Percentiles rank a stretch among this genome's conserved stretches.
Conservation (phyloP, 2,329 filamentous ascomycete genomes). For the Pochonia chlamydosporia region DNA sequence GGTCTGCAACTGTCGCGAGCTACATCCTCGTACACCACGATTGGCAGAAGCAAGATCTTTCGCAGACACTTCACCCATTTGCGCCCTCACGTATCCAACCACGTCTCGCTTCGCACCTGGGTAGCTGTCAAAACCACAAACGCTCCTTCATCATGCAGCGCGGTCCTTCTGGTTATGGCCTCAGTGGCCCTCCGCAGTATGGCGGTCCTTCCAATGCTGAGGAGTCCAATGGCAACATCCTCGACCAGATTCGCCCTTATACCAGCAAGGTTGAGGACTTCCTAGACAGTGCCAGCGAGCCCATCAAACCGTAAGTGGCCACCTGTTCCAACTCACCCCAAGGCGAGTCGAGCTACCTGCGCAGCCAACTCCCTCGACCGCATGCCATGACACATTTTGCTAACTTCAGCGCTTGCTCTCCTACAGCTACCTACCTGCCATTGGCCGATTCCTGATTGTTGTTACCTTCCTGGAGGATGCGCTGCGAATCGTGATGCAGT, state of each 20-base stretch:
- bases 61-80: constrained; percentile 4
- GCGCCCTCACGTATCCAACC: not conserved
- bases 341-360: too few relatives aligned
- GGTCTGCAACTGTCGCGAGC: not conserved
- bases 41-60: not conserved
- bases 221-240: constrained; percentile 53
- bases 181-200: constrained; percentile 65
- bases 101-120: too few relatives aligned
- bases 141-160: constrained; percentile 36
- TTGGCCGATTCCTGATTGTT: constrained; percentile 95
- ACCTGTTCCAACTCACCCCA: not conserved
- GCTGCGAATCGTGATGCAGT: constrained; percentile 93
- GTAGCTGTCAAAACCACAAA: not conserved
- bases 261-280: constrained; percentile 98
- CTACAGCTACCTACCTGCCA: constrained; percentile 82
- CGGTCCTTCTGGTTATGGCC: constrained; percentile 75
- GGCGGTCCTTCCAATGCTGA: constrained; percentile 45
- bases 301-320: constrained; percentile 74
- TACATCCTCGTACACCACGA: not conserved
- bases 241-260: constrained; percentile 87
- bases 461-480: constrained; percentile 98
- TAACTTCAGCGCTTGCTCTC: constrained; percentile 11
- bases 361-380: not conserved
- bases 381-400: constrained; percentile 6
- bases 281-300: constrained; percentile 81